phyloP scores from a whole-genome alignment of 2,329 filamentous ascomycete species.

The Tetracladium maxilliforme region DNA sequence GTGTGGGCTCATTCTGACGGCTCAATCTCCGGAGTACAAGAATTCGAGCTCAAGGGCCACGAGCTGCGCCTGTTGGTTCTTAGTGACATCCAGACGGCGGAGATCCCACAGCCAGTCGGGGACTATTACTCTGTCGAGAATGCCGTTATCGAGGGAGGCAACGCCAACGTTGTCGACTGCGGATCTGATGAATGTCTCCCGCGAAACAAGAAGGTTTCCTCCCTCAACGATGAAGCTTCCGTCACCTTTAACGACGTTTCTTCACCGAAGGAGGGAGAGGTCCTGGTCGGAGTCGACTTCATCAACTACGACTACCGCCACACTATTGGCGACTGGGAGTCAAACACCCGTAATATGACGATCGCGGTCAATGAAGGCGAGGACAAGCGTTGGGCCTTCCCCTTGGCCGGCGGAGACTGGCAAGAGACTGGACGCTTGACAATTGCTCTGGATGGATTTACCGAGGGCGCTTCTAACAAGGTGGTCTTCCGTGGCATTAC shows the following conservation, averaged over 20 bases:
- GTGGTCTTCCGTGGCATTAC: too few species aligned
- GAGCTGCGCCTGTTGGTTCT: constrained; percentile 23
- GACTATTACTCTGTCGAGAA: constrained; percentile 23
- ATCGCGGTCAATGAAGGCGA: constrained; percentile 26
- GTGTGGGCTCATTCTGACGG: constrained; percentile 23
- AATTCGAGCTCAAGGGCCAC: constrained; percentile 18
- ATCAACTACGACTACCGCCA: constrained; percentile 34
- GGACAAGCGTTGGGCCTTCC: constrained; percentile 30
- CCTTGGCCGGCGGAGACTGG: constrained; percentile 33
- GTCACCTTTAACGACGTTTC: constrained; percentile 19
- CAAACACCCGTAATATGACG: constrained; percentile 33
- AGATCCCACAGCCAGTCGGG: constrained; percentile 7
- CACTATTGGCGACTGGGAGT: constrained; percentile 24
- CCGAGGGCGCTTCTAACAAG: too few species aligned
- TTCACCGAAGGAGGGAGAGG: constrained; percentile 14
- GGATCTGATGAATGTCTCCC: constrained; percentile 23
- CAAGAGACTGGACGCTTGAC: too few species aligned
- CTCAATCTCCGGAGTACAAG: constrained; percentile 15
- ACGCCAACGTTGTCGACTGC: constrained; percentile 19
- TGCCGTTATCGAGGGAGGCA: constrained; percentile 20
- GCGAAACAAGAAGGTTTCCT: constrained; percentile 23
- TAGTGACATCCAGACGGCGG: constrained; percentile 14
- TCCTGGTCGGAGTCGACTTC: constrained; percentile 30
- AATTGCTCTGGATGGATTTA: too few species aligned
- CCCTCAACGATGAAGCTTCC: constrained; percentile 17